These are phyloP conservation scores for Skeletonema costatum DNA, from an alignment of 108 stramenopile genomes.

Conservation along the genomic window DNA sequence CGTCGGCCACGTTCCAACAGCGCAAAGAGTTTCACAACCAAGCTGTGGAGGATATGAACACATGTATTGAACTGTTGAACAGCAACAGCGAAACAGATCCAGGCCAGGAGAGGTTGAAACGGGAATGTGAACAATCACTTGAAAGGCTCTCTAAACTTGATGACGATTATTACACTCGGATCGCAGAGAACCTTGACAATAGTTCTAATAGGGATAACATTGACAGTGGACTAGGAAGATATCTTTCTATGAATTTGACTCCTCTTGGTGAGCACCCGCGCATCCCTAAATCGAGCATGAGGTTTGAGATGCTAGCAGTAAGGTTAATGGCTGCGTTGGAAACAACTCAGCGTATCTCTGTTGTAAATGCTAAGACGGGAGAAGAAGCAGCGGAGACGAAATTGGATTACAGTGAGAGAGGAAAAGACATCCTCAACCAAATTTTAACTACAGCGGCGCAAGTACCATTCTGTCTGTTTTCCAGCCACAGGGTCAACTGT, in stretches of 20 bases:
- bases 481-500: neutral
- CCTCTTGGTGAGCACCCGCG: neutral
- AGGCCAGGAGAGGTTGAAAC: neutral
- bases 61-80: slow-evolving; percentile 3
- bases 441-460: slow-evolving; percentile 5
- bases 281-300: neutral
- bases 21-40: neutral
- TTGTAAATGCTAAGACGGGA: neutral
- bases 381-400: neutral
- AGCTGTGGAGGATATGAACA: neutral
- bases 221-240: neutral
- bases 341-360: neutral
- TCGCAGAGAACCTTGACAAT: neutral
- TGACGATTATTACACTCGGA: neutral
- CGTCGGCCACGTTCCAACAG: neutral
- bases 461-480: slow-evolving; percentile 8
- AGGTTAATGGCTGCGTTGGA: neutral
- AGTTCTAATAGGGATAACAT: neutral
- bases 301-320: slow-evolving; percentile 1
- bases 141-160: neutral
- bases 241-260: neutral
- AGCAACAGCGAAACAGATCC: neutral
- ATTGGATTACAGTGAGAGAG: neutral
- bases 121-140: neutral
- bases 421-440: slow-evolving; percentile 8